These are phyloP conservation scores for Ricinus communis DNA, from an alignment of 345 rosid species.

Conservation along the genomic window DNA sequence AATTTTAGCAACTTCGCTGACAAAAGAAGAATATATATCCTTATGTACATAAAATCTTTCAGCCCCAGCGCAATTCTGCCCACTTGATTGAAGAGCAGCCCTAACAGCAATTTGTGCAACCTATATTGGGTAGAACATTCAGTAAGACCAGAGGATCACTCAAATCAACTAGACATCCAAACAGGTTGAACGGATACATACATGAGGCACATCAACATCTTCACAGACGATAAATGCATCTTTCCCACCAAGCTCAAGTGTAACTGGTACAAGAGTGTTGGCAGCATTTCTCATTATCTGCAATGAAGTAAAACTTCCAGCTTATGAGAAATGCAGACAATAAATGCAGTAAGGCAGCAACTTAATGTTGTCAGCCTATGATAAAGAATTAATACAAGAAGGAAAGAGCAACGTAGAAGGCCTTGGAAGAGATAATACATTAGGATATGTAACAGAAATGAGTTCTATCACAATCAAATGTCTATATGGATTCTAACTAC, in stretches of 20 bases:
- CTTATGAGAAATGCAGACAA: conserved; percentile 11
- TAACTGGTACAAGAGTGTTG: conserved; percentile 73
- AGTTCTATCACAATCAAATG: conserved; percentile 2
- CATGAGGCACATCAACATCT: conserved; percentile 79
- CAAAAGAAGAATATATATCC: conserved; percentile 74
- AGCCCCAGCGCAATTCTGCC: conserved; percentile 99
- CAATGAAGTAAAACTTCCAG: conserved; percentile 28
- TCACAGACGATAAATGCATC: conserved; percentile 94
- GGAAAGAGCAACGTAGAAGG: background rate
- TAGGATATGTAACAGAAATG: background rate
- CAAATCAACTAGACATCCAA: conserved; percentile 12
- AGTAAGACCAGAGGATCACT: conserved; percentile 4
- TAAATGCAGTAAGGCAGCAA: background rate
- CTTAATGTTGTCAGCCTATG: background rate
- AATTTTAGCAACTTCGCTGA: conserved; percentile 68
- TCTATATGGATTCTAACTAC: background rate
- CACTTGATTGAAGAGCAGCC: conserved; percentile 90
- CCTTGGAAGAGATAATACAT: background rate
- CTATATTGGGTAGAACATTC: conserved; percentile 37
- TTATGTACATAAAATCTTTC: conserved; percentile 94
- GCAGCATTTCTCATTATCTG: conserved; percentile 97
- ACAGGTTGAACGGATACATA: conserved; percentile 31
- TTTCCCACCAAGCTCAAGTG: conserved; percentile 98
- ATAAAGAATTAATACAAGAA: background rate
- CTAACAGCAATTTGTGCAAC: conserved; percentile 97